Percentiles rank a stretch among this genome's conserved stretches.
Evolutionary conservation across 192 early-diverging fungal genomes (phyloP).

Genomic region (Umbelopsis isabellina): DNA sequence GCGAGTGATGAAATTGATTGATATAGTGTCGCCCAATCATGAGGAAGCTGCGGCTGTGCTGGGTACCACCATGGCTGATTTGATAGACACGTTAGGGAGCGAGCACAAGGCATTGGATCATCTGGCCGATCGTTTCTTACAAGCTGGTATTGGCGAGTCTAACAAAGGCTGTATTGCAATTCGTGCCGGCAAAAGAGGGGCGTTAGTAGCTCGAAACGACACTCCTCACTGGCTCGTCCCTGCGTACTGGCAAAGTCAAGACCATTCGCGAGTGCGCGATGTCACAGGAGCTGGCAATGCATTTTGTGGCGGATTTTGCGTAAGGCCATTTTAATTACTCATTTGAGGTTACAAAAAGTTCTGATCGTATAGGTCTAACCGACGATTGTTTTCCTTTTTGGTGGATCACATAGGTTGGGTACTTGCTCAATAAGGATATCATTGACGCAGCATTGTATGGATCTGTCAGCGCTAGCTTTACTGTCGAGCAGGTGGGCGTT

Average conservation of each 20-base stretch:
- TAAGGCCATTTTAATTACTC: constrained; percentile 22
- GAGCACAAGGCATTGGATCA: constrained; percentile 6
- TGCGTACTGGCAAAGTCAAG: constrained; percentile 38
- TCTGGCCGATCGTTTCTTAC: constrained; percentile 31
- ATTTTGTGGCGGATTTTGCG: constrained; percentile 49
- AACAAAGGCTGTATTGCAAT: constrained; percentile 41
- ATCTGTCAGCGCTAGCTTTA: constrained; percentile 42
- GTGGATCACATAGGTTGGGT: constrained; percentile 7
- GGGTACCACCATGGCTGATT: constrained; percentile 20
- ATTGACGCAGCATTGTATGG: constrained; percentile 42
- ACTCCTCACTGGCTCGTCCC: constrained; percentile 31
- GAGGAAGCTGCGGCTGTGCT: constrained; percentile 46
- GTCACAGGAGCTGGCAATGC: constrained; percentile 52
- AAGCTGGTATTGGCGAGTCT: constrained; percentile 2
- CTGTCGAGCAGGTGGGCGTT: constrained; percentile 45
- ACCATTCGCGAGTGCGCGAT: constrained; percentile 27
- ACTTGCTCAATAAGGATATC: constrained; percentile 35
- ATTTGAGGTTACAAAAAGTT: background rate
- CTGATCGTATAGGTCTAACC: background rate
- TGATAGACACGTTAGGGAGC: constrained; percentile 10
- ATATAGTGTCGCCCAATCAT: constrained; percentile 49
- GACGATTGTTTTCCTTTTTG: background rate
- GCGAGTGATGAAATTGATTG: constrained; percentile 28
- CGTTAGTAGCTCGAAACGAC: constrained; percentile 20
- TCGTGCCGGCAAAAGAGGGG: constrained; percentile 40